These are phyloP conservation scores for Fusarium sacchari DNA, from an alignment of 2,329 filamentous ascomycete genomes.

Conservation along the genomic window DNA sequence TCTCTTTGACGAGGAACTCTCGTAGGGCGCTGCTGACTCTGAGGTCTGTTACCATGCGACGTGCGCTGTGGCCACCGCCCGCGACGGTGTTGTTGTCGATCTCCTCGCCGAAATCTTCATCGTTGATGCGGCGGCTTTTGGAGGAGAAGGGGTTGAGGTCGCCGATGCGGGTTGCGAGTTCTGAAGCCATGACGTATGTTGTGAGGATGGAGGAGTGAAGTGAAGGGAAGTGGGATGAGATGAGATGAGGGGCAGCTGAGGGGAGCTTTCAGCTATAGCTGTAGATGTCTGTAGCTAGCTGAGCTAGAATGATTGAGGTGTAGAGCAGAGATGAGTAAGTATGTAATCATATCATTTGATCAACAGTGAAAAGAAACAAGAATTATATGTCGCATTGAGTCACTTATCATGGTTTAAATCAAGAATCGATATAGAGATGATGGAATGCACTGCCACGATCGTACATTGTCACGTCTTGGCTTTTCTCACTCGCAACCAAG, in stretches of 20 bases:
- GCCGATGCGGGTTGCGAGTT: conserved; percentile 45
- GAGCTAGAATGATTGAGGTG: not conserved
- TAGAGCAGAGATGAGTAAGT: not conserved
- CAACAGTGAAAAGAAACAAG: not conserved
- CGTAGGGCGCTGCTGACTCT: conserved; percentile 68
- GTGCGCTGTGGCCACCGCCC: conserved; percentile 67
- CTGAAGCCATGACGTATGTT: conserved; percentile 34
- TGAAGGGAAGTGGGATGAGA: conserved; percentile 27
- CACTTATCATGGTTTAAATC: not conserved
- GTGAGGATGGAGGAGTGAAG: not conserved
- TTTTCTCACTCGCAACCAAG: not conserved
- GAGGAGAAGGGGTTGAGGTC: conserved; percentile 47
- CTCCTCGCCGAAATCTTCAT: conserved; percentile 49
- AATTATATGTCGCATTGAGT: not conserved
- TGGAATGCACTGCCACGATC: conserved; percentile 27
- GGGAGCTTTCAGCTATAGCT: conserved; percentile 6
- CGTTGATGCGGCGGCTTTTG: conserved; percentile 41
- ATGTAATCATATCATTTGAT: not conserved
- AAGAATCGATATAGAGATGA: not conserved
- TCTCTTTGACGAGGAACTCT: conserved; percentile 63
- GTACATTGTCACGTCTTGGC: conserved; percentile 9
- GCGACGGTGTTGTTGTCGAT: conserved; percentile 58
- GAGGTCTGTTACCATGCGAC: conserved; percentile 62
- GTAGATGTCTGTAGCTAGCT: not conserved
- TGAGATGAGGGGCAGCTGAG: conserved; percentile 34